phyloP scores from a whole-genome alignment of 305 asterid genomes.

The Fraxinus paxiana region DNA sequence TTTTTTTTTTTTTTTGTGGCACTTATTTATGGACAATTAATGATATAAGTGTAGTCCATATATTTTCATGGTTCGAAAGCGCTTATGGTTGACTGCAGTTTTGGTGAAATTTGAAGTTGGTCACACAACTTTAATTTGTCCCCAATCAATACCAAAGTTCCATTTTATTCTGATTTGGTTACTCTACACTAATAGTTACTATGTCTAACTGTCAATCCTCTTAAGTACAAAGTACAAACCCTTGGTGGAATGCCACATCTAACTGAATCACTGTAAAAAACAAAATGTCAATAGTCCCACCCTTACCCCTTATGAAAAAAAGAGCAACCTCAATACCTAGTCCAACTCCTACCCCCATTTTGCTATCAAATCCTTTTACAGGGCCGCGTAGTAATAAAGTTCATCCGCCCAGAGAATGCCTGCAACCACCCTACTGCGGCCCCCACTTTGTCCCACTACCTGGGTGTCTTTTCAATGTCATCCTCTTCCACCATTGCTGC shows the following conservation, averaged over 20 bases:
- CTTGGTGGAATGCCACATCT: neutral
- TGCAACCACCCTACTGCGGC: constrained; percentile 38
- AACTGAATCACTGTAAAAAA: neutral
- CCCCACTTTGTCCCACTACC: constrained; percentile 21
- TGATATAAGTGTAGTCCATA: neutral
- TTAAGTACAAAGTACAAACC: neutral
- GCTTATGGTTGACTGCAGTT: neutral
- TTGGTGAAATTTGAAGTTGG: neutral
- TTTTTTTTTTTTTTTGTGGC: neutral
- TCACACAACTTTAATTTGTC: neutral
- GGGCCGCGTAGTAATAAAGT: neutral
- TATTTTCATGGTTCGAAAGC: neutral
- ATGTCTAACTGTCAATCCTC: neutral
- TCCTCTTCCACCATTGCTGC: constrained; percentile 24
- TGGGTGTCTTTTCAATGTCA: constrained; percentile 13
- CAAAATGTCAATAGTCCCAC: neutral
- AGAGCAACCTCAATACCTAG: neutral
- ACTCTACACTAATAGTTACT: neutral
- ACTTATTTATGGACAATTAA: neutral
- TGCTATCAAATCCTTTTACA: neutral
- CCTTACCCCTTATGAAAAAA: neutral
- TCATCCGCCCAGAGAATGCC: constrained; percentile 31
- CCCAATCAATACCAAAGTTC: neutral
- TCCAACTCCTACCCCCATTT: neutral
- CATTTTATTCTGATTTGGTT: neutral